phyloP scores from a whole-genome alignment of 768 basidiomycete species.

The Coprinopsis strossmayeri region DNA sequence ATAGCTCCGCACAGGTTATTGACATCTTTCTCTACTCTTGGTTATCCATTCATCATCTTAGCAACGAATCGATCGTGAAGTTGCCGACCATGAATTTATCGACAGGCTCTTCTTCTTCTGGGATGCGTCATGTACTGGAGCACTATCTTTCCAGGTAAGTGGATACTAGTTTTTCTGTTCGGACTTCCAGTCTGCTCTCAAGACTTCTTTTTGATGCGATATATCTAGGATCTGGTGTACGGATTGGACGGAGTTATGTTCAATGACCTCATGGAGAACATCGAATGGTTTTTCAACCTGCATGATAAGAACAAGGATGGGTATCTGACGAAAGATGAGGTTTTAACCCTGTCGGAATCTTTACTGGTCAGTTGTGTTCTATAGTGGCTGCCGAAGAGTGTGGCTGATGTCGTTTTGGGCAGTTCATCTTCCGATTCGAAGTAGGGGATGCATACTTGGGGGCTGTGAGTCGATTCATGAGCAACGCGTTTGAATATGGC shows the following conservation, averaged over 20 bases:
- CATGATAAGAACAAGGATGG: constrained; percentile 98
- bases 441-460: constrained; percentile 95
- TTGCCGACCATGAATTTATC: constrained; percentile 96
- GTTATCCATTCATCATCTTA: too few species aligned
- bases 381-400: not conserved
- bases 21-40: too few species aligned
- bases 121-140: constrained; percentile 78
- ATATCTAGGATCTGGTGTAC: constrained; percentile 70
- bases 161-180: too few species aligned
- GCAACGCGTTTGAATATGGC: constrained; percentile 97
- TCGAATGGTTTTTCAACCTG: constrained; percentile 97
- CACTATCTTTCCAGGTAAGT: constrained; percentile 84
- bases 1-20: too few species aligned
- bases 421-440: constrained; percentile 99
- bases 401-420: constrained; percentile 4
- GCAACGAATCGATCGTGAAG: constrained; percentile 82
- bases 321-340: constrained; percentile 92
- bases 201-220: not conserved
- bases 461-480: constrained; percentile 94
- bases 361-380: constrained; percentile 56
- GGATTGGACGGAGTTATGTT: constrained; percentile 91
- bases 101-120: constrained; percentile 93
- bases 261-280: constrained; percentile 96
- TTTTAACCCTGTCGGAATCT: constrained; percentile 90
- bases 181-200: too few species aligned